Evolutionary conservation across 305 asterid species (phyloP).

Genomic region (Fraxinus sp.): DNA sequence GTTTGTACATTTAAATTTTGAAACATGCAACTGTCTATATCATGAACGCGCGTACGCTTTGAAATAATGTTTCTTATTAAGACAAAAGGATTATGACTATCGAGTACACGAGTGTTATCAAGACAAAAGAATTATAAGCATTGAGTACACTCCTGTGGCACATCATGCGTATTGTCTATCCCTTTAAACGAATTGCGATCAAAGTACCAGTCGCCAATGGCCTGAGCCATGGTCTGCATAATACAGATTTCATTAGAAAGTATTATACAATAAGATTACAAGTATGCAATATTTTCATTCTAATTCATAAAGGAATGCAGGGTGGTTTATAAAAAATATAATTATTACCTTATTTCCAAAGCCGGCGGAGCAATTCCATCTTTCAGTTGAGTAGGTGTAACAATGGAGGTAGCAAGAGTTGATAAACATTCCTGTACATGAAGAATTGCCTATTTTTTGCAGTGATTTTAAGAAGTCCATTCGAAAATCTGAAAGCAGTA

Average conservation of each 20-base stretch:
- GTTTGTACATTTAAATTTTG: not conserved
- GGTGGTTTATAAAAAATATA: not conserved
- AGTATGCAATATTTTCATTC: not conserved
- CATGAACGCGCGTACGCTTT: not conserved
- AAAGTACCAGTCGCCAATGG: constrained; percentile 33
- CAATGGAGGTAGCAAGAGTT: constrained; percentile 35
- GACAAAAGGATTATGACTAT: not conserved
- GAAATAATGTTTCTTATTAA: not conserved
- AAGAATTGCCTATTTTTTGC: not conserved
- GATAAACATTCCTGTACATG: constrained; percentile 29
- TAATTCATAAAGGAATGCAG: not conserved
- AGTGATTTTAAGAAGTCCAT: constrained; percentile 17
- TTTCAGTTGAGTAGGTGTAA: not conserved
- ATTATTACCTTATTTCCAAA: constrained; percentile 23
- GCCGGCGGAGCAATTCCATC: not conserved
- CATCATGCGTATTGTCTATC: constrained; percentile 13
- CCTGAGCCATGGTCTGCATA: constrained; percentile 32
- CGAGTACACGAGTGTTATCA: not conserved
- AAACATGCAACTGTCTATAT: not conserved
- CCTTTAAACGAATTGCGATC: constrained; percentile 24
- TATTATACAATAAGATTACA: not conserved
- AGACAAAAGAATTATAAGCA: not conserved
- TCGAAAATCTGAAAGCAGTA: constrained; percentile 24
- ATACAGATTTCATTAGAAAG: not conserved
- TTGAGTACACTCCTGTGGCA: constrained; percentile 19